Evolutionary conservation across 2,329 filamentous ascomycete species (phyloP).

Genomic region (Stenocarpella maydis): DNA sequence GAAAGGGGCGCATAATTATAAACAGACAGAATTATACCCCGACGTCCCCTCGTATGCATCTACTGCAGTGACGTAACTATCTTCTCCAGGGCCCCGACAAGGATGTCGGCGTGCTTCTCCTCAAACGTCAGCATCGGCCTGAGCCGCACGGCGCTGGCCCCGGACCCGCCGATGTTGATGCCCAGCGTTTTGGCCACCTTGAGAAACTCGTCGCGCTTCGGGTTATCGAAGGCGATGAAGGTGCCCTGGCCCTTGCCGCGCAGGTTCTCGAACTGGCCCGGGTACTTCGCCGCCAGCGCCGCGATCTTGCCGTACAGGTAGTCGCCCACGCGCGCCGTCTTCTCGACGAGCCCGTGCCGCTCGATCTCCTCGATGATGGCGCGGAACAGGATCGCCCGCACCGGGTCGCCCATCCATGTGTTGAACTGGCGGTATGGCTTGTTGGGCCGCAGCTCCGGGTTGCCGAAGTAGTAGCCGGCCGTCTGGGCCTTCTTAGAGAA

Average conservation of each 20-base stretch:
- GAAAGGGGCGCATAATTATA: not conserved
- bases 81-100: slow-evolving; percentile 82
- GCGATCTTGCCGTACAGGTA: slow-evolving; percentile 80
- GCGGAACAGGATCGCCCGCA: slow-evolving; percentile 84
- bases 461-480: slow-evolving; percentile 89
- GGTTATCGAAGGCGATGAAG: slow-evolving; percentile 91
- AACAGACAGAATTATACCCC: not conserved
- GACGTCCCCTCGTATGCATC: not conserved
- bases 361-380: slow-evolving; percentile 85
- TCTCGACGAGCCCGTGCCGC: slow-evolving; percentile 76
- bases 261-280: slow-evolving; percentile 81
- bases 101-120: slow-evolving; percentile 86
- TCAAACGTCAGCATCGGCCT: slow-evolving; percentile 94
- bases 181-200: slow-evolving; percentile 80
- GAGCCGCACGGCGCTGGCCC: slow-evolving; percentile 77
- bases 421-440: slow-evolving; percentile 97
- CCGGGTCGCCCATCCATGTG: slow-evolving; percentile 96
- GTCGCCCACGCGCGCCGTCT: slow-evolving; percentile 80
- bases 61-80: slow-evolving; percentile 59
- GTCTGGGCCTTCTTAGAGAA: slow-evolving; percentile 97
- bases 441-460: slow-evolving; percentile 82
- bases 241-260: slow-evolving; percentile 89
- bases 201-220: slow-evolving; percentile 80
- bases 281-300: slow-evolving; percentile 73
- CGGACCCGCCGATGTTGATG: slow-evolving; percentile 88